Evolutionary conservation across 495 filamentous ascomycete genomes (phyloP), one percentile per base, ranked within the genome.

Genomic region (Trichoderma orchidacearum): DNA sequence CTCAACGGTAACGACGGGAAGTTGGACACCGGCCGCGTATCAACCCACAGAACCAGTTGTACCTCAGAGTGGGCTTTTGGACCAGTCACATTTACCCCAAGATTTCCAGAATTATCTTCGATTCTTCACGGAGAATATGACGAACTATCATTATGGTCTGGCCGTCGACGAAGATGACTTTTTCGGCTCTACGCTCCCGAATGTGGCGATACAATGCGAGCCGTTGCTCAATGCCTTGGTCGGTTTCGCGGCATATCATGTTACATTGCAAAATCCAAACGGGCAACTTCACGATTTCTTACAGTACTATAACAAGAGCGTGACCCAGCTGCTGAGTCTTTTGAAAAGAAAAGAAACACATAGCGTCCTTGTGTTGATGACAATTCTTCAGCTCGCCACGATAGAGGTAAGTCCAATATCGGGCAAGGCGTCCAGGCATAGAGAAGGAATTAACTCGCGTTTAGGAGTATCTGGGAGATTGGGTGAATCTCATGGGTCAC

Each of bases 391-490:
- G 60, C 81, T 97, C 36, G 91, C 90, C 45, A 91, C 85, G 7
- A 90, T 96, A 58, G 93, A 98, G 82, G 92, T 96, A 77, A 66
- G 73, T 50, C 52, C 30, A 48, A 28, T 21, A 25, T 35, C 54
- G 9, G 53, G 1, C 18, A 25, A 12, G 18, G 27, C 5, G 15
- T 1, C 11, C 5, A 48, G 9, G 23, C 9, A 3, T 25, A 1
- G 3, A 11, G 18, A 48, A 12, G 11, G 8, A 54, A 62, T 76
- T 60, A 70, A 70, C 51, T 11, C 51, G 7, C 51, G 6, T 48
- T 61, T 63, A 97, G 92, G 93, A 96, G 71, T 93, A 87, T 62
- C 78, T 96, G 56, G 93, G 93, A 8, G 93, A 98, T 64, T 96
- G 88, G 88, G 80, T 89, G 54, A 96, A 92, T 63, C 75, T 96